A percentile compares a stretch with the other conserved stretches of the same genome.
These are phyloP conservation scores for Paraconiothyrium sp. DNA, from an alignment of 2,329 filamentous ascomycete genomes.

Conservation along the genomic window DNA sequence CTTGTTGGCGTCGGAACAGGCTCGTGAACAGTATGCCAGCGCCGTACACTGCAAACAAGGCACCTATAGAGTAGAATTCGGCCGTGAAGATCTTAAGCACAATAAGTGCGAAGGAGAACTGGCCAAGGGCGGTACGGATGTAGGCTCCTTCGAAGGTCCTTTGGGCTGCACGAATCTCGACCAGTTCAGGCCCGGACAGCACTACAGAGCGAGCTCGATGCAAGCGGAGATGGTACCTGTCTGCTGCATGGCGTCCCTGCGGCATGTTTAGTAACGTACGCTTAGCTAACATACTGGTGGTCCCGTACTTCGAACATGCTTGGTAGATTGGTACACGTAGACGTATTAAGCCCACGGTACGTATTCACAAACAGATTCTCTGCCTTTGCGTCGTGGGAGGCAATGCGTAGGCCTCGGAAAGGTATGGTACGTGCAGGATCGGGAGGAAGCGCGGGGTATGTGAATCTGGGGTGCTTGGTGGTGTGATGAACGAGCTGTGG, in stretches of 20 bases:
- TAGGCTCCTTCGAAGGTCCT: conserved; percentile 98
- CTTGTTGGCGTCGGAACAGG: conserved; percentile 86
- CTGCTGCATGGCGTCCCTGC: conserved; percentile 69
- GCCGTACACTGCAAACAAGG: conserved; percentile 92
- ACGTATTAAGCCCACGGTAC: background rate
- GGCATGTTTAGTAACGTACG: conserved; percentile 5
- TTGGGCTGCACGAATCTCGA: conserved; percentile 94
- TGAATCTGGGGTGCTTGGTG: background rate
- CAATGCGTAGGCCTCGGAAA: background rate
- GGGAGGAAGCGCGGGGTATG: background rate
- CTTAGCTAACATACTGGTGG: background rate
- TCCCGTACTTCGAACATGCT: conserved; percentile 21
- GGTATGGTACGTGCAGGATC: background rate
- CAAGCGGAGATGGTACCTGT: conserved; percentile 79
- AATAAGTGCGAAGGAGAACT: conserved; percentile 94
- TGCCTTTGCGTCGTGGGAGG: background rate
- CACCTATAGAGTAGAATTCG: conserved; percentile 97
- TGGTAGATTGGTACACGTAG: background rate
- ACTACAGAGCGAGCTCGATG: conserved; percentile 86
- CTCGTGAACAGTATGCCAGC: conserved; percentile 84
- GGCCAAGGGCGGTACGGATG: conserved; percentile 89
- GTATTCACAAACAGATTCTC: no score
- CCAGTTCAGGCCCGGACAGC: conserved; percentile 83
- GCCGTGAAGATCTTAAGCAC: conserved; percentile 96
- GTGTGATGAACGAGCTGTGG: background rate